Base-by-base conservation (phyloP, 352 stramenopile genomes). In the Thalassiosira delicatula region DNA sequence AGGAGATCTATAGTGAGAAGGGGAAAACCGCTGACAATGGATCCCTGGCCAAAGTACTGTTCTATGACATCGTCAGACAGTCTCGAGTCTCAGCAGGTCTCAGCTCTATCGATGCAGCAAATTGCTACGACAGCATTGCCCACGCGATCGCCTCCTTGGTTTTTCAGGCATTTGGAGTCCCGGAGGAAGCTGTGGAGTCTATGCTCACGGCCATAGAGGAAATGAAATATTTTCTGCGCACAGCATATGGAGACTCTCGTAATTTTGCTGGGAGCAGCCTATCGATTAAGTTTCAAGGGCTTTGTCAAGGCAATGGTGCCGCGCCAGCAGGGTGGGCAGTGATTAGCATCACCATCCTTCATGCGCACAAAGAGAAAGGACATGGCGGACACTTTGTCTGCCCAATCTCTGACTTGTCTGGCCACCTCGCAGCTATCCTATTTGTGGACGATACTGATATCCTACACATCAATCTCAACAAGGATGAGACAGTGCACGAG, bases 291-390 rank as follows among this genome's bases (percentile, higher is more conserved):
- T 54, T 29, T 17, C 74, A 82, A 70, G 74, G 73, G 3, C 44
- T 76, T 3, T 67, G 49, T 49, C 79, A 86, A 60, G 79, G 72
- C 8, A 86, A 86, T 70, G 72, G 79, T 12, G 79, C 79, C 3
- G 59, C 79, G 21, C 51, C 71, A 49, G 72, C 59, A 25, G 67
- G 67, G 0, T 83, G 72, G 79, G 72, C 70, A 17, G 79, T 76
- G 0, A 70, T 87, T 21, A 81, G 37, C n/a, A 81, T 87, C 12
- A 65, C 65, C 1, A 79, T 86, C 29, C 19, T 86, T 9, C 25
- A 59, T 37, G 72, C 66, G 25, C 79, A 85, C 59, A 75, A 78
- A 30, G 2, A 37, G n/a, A 70, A 79, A 30, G 78, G 78, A 21
- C 57, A 81, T 56, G 70, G 54, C 14, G 70, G 57, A 0, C 32